Conservation (phyloP, 352 stramenopile species). For the Phytophthora cryptogea region DNA sequence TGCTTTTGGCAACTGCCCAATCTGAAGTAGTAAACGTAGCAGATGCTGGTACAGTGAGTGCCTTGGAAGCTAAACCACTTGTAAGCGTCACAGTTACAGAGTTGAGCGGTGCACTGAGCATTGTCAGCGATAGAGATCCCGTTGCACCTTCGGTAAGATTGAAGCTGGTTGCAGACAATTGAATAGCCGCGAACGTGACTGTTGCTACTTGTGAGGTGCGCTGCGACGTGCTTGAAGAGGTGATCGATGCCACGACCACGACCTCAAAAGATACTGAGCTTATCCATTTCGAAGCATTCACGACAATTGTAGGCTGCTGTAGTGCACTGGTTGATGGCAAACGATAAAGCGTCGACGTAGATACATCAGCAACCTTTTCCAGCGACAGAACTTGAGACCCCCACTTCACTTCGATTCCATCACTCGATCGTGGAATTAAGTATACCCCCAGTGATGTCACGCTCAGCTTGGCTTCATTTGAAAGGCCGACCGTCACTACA, state of each 20-base stretch:
- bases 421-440: slow-evolving; percentile 29
- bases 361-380: slow-evolving; percentile 37
- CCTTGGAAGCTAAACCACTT: slow-evolving; percentile 37
- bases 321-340: slow-evolving; percentile 35
- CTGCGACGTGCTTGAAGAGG: slow-evolving; percentile 44
- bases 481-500: slow-evolving; percentile 37
- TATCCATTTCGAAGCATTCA: slow-evolving; percentile 32
- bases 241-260: slow-evolving; percentile 36
- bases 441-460: slow-evolving; percentile 41
- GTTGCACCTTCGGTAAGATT: slow-evolving; percentile 45
- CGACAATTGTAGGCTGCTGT: slow-evolving; percentile 33
- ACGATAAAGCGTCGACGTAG: slow-evolving; percentile 35
- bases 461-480: slow-evolving; percentile 37
- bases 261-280: slow-evolving; percentile 43
- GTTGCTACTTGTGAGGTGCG: slow-evolving; percentile 26
- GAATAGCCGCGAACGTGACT: slow-evolving; percentile 42
- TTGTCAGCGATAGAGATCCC: slow-evolving; percentile 24
- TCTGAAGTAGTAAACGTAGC: slow-evolving; percentile 36
- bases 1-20: slow-evolving; percentile 36
- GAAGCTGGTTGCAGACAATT: slow-evolving; percentile 45
- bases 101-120: slow-evolving; percentile 48
- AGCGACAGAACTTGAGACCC: slow-evolving; percentile 34
- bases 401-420: slow-evolving; percentile 45
- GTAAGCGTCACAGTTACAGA: slow-evolving; percentile 42
- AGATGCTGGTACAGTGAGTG: slow-evolving; percentile 22